phyloP scores from a whole-genome alignment of 139 green algal species.

The Coelastrella sp. region DNA sequence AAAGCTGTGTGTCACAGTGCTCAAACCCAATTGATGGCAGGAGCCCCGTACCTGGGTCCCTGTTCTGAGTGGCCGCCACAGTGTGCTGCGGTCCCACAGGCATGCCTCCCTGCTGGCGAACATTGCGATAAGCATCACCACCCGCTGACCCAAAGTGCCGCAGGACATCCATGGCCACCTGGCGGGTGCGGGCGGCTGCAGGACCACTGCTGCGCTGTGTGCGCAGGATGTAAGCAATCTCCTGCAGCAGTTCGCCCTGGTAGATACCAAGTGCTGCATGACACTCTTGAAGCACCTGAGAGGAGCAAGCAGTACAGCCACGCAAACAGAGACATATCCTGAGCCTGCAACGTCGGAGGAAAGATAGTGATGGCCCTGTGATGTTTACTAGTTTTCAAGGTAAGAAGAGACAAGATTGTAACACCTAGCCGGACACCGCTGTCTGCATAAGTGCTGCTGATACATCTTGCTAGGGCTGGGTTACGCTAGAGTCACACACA shows the following conservation, averaged over 20 bases:
- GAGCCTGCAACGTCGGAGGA: not conserved
- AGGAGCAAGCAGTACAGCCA: not conserved
- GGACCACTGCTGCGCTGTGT: slow-evolving; percentile 28
- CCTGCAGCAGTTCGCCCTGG: slow-evolving; percentile 67
- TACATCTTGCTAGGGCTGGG: no score
- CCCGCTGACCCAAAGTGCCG: slow-evolving; percentile 34
- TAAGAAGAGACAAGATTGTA: no score
- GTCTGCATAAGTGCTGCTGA: no score
- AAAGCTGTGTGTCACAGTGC: no score
- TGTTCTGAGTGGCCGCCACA: not conserved
- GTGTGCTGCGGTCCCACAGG: not conserved
- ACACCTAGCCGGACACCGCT: no score
- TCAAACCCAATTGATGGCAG: no score
- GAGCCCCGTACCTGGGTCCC: not conserved
- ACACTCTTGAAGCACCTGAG: slow-evolving; percentile 67
- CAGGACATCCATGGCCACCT: slow-evolving; percentile 47
- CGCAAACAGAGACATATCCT: no score
- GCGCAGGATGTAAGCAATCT: slow-evolving; percentile 62
- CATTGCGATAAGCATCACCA: slow-evolving; percentile 27
- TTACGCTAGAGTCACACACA: no score
- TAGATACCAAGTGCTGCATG: slow-evolving; percentile 41
- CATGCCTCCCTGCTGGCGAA: not conserved
- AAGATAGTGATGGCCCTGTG: not conserved
- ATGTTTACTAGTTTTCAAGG: no score
- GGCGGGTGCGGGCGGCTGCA: slow-evolving; percentile 12